Evolutionary conservation across 148 eudicot species (phyloP).

Genomic region (Spergularia bocconei): DNA sequence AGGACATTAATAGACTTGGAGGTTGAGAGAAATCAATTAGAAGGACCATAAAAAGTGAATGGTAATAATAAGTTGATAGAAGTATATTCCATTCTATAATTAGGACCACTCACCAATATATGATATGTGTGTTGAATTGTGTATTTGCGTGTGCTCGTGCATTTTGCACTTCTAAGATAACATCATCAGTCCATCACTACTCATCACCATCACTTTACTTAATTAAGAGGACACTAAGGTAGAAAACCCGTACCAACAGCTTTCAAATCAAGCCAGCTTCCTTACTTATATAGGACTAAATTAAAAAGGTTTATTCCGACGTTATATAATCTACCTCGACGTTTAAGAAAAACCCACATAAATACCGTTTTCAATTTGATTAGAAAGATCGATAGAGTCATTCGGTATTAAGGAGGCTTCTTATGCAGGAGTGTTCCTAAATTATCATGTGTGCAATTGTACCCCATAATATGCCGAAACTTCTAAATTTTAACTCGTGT

Average conservation of each 20-base stretch:
- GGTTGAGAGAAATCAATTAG: neutral
- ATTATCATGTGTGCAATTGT: too few relatives aligned
- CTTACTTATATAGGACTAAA: neutral
- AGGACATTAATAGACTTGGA: neutral
- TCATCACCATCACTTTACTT: constrained; percentile 22
- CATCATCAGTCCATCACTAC: constrained; percentile 13
- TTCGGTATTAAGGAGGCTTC: too few relatives aligned
- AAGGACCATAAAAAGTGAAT: neutral
- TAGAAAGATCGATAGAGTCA: too few relatives aligned
- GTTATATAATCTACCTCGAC: too few relatives aligned
- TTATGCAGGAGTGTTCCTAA: too few relatives aligned
- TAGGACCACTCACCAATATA: too few relatives aligned
- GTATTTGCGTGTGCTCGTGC: neutral
- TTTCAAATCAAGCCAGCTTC: constrained; percentile 6
- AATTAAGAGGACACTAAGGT: constrained; percentile 11
- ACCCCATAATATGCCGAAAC: too few relatives aligned
- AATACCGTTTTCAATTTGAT: too few relatives aligned
- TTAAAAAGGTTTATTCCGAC: too few relatives aligned
- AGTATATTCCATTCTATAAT: too few relatives aligned
- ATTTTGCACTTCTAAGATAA: constrained; percentile 20
- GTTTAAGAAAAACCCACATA: too few relatives aligned
- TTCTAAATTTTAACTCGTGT: too few relatives aligned
- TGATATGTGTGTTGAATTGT: neutral
- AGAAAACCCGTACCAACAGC: neutral
- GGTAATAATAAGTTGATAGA: neutral